phyloP scores from a whole-genome alignment of 768 basidiomycete genomes.

The Ramaria sp. region DNA sequence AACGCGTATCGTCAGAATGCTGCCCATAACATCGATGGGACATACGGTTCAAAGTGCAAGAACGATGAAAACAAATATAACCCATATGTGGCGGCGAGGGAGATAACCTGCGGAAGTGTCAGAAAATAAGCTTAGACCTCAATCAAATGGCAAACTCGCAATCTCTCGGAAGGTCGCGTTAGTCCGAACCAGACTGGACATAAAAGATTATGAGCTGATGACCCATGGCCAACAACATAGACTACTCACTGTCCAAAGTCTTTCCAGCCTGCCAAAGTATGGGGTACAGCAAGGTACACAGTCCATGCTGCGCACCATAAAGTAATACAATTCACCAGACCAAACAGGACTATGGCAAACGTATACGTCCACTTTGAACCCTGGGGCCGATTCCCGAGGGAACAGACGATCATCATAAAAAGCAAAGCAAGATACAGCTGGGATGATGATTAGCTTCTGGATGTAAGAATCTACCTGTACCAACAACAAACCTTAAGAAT shows the following conservation, averaged over 20 bases:
- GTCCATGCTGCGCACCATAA: slow-evolving; percentile 89
- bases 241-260: slow-evolving; percentile 52
- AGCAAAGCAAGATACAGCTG: slow-evolving; percentile 77
- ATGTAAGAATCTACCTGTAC: neutral
- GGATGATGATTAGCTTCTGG: slow-evolving; percentile 6
- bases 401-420: slow-evolving; percentile 76
- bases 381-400: slow-evolving; percentile 86
- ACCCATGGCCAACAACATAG: neutral
- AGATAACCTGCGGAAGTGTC: slow-evolving; percentile 32
- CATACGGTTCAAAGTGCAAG: slow-evolving; percentile 73
- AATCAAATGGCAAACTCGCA: slow-evolving; percentile 13
- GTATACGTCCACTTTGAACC: slow-evolving; percentile 84
- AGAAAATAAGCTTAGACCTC: neutral
- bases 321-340: slow-evolving; percentile 66
- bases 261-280: slow-evolving; percentile 66
- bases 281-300: slow-evolving; percentile 75
- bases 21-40: neutral
- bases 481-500: slow-evolving; percentile 41
- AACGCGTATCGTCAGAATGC: neutral
- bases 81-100: slow-evolving; percentile 60
- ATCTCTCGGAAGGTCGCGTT: slow-evolving; percentile 76
- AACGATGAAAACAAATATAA: slow-evolving; percentile 80
- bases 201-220: neutral
- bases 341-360: slow-evolving; percentile 67
- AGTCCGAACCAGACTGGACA: slow-evolving; percentile 44